Conservation (phyloP, 257 asterid genomes). For the Solanum sitiens region DNA sequence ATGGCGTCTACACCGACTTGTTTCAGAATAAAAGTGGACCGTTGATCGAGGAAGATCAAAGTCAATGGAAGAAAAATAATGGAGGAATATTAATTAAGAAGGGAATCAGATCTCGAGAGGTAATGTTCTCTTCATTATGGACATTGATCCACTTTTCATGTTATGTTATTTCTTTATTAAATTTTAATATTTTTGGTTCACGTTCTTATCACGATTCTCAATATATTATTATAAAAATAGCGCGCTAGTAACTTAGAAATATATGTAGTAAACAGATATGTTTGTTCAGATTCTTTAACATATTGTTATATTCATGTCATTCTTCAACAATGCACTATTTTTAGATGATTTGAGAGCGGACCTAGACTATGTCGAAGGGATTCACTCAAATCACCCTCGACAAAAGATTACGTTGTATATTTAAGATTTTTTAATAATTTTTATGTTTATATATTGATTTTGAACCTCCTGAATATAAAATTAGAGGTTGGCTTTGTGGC, state of each 20-base stretch:
- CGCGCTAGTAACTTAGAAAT: not conserved
- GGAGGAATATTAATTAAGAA: conserved; percentile 12
- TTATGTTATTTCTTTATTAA: not conserved
- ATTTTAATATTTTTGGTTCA: not conserved
- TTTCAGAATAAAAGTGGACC: not conserved
- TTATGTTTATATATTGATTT: too few species aligned
- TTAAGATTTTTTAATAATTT: too few species aligned
- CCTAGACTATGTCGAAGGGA: too few species aligned
- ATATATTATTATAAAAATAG: too few species aligned
- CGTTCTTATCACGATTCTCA: not conserved
- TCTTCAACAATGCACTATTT: not conserved
- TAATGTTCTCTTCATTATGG: conserved; percentile 11
- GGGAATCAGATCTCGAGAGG: conserved; percentile 53
- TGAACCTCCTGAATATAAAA: too few species aligned
- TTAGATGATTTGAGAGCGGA: too few species aligned
- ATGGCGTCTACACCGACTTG: not conserved
- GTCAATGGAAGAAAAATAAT: conserved; percentile 2
- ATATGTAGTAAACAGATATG: too few species aligned
- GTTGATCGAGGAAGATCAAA: not conserved
- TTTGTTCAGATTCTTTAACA: too few species aligned
- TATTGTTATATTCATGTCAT: not conserved
- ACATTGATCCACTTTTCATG: not conserved
- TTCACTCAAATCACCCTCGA: too few species aligned
- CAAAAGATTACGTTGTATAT: too few species aligned
- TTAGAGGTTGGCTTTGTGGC: too few species aligned